Evolutionary conservation across 306 rosid species (phyloP).

Genomic region (Ormosia semicastrata): DNA sequence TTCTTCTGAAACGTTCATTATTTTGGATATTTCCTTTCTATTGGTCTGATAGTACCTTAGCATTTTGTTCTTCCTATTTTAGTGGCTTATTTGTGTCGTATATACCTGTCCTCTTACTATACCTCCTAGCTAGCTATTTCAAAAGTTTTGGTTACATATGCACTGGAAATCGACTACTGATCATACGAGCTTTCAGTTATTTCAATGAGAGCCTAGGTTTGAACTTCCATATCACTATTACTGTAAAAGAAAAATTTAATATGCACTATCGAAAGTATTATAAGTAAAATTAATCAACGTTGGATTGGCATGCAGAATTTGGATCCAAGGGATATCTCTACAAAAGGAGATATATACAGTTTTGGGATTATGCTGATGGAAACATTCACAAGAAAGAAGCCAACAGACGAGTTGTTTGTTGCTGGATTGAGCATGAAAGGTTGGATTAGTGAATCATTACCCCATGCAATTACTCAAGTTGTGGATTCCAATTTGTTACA

Average conservation of each 20-base stretch:
- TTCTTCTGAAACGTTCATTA: neutral
- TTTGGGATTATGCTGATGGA: slow-evolving; percentile 21
- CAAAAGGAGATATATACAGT: slow-evolving; percentile 24
- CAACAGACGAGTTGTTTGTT: slow-evolving; percentile 22
- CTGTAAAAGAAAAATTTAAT: too few species aligned
- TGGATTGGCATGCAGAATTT: neutral
- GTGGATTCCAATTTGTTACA: slow-evolving; percentile 12
- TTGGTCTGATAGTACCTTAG: neutral
- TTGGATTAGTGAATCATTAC: slow-evolving; percentile 19
- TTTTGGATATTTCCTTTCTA: neutral
- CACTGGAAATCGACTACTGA: neutral
- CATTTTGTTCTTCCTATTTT: neutral
- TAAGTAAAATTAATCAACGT: too few species aligned
- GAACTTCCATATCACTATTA: too few species aligned
- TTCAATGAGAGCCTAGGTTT: neutral
- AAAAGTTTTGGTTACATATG: neutral
- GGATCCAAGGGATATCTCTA: slow-evolving; percentile 13
- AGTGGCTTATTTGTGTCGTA: neutral
- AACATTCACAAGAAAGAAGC: slow-evolving; percentile 24
- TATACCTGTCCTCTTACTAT: neutral
- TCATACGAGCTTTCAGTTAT: neutral
- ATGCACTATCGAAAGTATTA: too few species aligned
- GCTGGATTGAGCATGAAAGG: slow-evolving; percentile 12
- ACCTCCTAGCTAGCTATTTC: neutral
- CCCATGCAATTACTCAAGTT: neutral